Evolutionary conservation across 495 filamentous ascomycete species (phyloP).

Genomic region (Xeromyces bisporus): DNA sequence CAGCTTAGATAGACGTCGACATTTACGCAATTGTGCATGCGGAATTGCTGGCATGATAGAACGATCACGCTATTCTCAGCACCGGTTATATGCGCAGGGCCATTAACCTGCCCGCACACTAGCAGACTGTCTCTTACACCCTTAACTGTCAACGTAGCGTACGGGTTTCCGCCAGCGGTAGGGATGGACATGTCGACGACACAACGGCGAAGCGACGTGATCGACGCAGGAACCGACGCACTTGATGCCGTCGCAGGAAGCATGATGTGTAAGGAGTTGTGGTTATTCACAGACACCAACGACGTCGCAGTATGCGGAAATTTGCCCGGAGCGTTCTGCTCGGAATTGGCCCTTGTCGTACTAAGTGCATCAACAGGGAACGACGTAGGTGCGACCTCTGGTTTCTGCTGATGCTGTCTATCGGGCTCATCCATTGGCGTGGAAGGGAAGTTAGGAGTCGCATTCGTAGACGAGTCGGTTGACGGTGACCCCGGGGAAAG

Average conservation of each 20-base stretch:
- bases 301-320: slow-evolving; percentile 22
- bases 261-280: slow-evolving; percentile 45
- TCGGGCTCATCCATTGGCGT: slow-evolving; percentile 34
- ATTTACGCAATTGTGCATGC: slow-evolving; percentile 72
- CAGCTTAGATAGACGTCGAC: slow-evolving; percentile 73
- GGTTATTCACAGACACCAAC: slow-evolving; percentile 46
- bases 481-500: slow-evolving; percentile 28
- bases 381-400: slow-evolving; percentile 24
- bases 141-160: slow-evolving; percentile 58
- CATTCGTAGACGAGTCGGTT: slow-evolving; percentile 29
- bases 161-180: slow-evolving; percentile 43
- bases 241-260: slow-evolving; percentile 50
- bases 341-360: slow-evolving; percentile 6
- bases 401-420: slow-evolving; percentile 16
- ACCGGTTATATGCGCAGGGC: slow-evolving; percentile 65
- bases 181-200: slow-evolving; percentile 64
- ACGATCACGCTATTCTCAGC: slow-evolving; percentile 60
- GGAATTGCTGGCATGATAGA: slow-evolving; percentile 62
- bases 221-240: slow-evolving; percentile 48
- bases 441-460: slow-evolving; percentile 34
- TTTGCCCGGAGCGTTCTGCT: slow-evolving; percentile 6
- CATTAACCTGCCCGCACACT: slow-evolving; percentile 58
- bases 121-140: slow-evolving; percentile 51
- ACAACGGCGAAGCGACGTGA: slow-evolving; percentile 55
- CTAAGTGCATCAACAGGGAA: slow-evolving; percentile 10